phyloP scores from a whole-genome alignment of 2,329 filamentous ascomycete genomes.

The Cladosporium austrohemisphaericum region DNA sequence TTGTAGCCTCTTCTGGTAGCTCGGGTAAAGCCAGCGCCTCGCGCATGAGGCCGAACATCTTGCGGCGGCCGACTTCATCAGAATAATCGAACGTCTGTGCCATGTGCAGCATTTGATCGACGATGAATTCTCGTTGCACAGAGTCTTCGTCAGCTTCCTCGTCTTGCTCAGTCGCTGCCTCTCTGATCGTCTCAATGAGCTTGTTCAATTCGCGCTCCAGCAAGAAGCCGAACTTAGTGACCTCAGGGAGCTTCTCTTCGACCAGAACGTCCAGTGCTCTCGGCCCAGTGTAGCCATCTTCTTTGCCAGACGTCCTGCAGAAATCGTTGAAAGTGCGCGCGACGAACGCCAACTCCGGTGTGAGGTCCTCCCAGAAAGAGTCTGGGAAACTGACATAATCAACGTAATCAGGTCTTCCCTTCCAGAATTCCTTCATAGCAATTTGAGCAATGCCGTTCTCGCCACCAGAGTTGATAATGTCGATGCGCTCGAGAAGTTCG shows the following conservation, averaged over 20 bases:
- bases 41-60: constrained; percentile 90
- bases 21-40: constrained; percentile 82
- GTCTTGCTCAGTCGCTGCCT: constrained; percentile 54
- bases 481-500: constrained; percentile 89
- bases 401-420: constrained; percentile 78
- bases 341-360: constrained; percentile 84
- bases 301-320: constrained; percentile 63
- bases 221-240: constrained; percentile 84
- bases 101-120: constrained; percentile 92
- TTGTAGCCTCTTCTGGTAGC: constrained; percentile 87
- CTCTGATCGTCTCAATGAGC: constrained; percentile 61
- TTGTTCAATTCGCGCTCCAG: constrained; percentile 74
- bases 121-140: constrained; percentile 88
- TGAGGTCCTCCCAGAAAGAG: constrained; percentile 74
- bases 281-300: constrained; percentile 49
- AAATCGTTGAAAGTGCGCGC: constrained; percentile 92
- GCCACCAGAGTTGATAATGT: constrained; percentile 83
- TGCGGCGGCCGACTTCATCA: constrained; percentile 91
- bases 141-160: constrained; percentile 73
- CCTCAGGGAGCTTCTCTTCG: constrained; percentile 93
- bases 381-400: constrained; percentile 66
- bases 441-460: constrained; percentile 88
- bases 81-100: constrained; percentile 90
- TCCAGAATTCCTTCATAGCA: constrained; percentile 96
- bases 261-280: constrained; percentile 71